Conservation (phyloP, 345 rosid species). For the Combretum micranthum region DNA sequence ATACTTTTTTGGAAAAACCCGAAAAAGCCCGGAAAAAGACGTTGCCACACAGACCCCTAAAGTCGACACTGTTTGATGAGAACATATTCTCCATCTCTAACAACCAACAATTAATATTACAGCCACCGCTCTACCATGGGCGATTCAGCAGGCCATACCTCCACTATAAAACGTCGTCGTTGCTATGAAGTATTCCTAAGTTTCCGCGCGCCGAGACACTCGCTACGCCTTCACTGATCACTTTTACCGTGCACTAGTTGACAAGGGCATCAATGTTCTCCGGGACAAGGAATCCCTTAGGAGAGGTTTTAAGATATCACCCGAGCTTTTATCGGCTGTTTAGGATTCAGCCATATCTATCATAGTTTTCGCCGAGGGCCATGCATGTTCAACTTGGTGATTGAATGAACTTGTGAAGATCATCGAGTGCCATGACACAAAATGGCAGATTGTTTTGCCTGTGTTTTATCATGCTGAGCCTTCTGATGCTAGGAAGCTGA, state of each 20-base stretch:
- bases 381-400: slow-evolving; percentile 18
- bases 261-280: slow-evolving; percentile 2
- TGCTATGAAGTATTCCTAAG: slow-evolving; percentile 29
- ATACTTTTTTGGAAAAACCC: too few relatives aligned
- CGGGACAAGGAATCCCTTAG: slow-evolving; percentile 9
- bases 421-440: slow-evolving; percentile 1
- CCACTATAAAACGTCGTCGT: too few relatives aligned
- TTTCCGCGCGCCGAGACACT: slow-evolving; percentile 19
- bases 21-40: too few relatives aligned
- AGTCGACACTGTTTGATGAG: too few relatives aligned
- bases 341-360: slow-evolving; percentile 9
- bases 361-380: slow-evolving; percentile 13
- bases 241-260: slow-evolving; percentile 3
- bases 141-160: too few relatives aligned
- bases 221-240: slow-evolving; percentile 12
- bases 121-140: too few relatives aligned
- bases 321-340: slow-evolving; percentile 8
- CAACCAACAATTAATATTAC: too few relatives aligned
- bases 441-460: slow-evolving; percentile 9
- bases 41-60: too few relatives aligned
- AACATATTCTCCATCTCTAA: too few relatives aligned
- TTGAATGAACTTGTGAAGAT: slow-evolving; percentile 19
- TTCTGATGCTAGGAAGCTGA: slow-evolving; percentile 5
- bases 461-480: slow-evolving; percentile 20
- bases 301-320: slow-evolving; percentile 8